Evolutionary conservation across 148 eudicot genomes (phyloP).

Genomic region (Amaranthus palmeri): DNA sequence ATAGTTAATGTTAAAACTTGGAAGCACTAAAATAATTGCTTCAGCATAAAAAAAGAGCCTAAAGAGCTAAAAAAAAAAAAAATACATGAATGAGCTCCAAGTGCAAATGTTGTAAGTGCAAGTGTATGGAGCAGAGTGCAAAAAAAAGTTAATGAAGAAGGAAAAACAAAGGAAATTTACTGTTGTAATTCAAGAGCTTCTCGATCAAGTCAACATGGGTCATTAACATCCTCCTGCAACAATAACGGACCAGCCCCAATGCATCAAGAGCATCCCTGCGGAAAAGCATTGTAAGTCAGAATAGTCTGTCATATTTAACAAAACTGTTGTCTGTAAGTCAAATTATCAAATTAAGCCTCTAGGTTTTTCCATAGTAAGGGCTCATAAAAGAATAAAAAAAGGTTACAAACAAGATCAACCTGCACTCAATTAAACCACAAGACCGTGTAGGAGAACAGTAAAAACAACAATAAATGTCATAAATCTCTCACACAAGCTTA

Average conservation of each 20-base stretch:
- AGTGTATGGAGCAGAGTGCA: too few relatives aligned
- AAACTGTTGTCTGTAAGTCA: neutral
- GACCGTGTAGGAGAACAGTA: neutral
- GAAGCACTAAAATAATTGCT: neutral
- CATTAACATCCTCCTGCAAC: conserved; percentile 97
- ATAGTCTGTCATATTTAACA: neutral
- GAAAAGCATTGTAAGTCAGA: conserved; percentile 14
- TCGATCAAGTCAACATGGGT: conserved; percentile 97
- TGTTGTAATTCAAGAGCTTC: conserved; percentile 94
- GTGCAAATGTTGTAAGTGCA: neutral
- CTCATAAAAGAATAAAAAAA: neutral
- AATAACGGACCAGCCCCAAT: conserved; percentile 79
- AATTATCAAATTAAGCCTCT: neutral
- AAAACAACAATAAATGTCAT: too few relatives aligned
- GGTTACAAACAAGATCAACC: neutral
- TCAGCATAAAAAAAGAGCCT: neutral
- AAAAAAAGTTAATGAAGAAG: conserved; percentile 10
- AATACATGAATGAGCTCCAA: neutral
- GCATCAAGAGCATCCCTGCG: conserved; percentile 97
- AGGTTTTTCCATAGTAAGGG: neutral
- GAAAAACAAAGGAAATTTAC: conserved; percentile 29
- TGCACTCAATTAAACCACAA: neutral
- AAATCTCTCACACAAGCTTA: too few relatives aligned
- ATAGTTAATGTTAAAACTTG: too few relatives aligned
- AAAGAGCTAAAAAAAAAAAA: neutral